A percentile compares a stretch with the other conserved stretches of the same genome.
Conservation (phyloP, 768 basidiomycete genomes). For the Chalciporus pseudorubinellus region DNA sequence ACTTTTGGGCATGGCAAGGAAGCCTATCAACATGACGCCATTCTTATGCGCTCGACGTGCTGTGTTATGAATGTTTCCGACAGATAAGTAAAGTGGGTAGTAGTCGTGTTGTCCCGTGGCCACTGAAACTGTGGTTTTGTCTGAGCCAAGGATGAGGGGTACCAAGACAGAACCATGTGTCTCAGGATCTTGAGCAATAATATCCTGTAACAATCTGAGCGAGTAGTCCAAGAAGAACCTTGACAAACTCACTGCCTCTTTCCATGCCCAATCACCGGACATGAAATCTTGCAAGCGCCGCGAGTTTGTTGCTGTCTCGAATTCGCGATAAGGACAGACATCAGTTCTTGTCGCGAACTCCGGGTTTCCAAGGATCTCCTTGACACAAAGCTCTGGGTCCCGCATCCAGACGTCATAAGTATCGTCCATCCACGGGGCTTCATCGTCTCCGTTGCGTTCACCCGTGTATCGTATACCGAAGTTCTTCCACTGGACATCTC, state of each 20-base stretch:
- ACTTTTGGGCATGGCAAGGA: too few species aligned
- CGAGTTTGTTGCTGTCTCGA: neutral
- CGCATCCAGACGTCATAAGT: neutral
- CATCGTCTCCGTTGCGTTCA: too few species aligned
- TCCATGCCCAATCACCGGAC: constrained; percentile 6
- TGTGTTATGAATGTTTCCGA: constrained; percentile 5
- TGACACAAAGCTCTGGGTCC: neutral
- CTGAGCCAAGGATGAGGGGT: neutral
- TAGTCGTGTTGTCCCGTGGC: constrained; percentile 4
- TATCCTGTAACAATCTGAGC: neutral
- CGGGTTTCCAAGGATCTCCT: neutral
- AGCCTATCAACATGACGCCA: neutral
- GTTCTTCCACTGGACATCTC: too few species aligned
- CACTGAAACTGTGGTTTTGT: neutral
- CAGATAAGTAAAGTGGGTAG: neutral
- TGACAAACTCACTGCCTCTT: neutral
- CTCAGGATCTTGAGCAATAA: neutral
- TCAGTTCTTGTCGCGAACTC: neutral
- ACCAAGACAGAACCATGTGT: neutral
- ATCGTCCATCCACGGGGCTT: neutral
- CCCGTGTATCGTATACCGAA: too few species aligned
- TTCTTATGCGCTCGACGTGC: neutral
- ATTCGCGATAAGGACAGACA: neutral
- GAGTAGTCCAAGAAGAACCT: neutral
- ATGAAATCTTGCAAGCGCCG: neutral